These are phyloP conservation scores for Astragalus membranaceus DNA, from an alignment of 306 rosid species.

Conservation along the genomic window DNA sequence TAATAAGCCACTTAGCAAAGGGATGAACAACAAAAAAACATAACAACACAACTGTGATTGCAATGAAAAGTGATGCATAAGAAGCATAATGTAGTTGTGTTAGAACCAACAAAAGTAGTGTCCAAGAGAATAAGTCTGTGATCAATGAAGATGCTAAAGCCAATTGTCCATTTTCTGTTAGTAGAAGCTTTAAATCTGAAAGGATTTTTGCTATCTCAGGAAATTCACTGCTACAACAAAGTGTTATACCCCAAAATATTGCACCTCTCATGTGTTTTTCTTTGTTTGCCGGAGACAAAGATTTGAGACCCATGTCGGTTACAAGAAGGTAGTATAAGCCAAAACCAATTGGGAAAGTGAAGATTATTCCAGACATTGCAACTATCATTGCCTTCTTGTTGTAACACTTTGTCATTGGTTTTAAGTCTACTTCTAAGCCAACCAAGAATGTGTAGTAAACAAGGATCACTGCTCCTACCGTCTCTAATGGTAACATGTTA, in stretches of 20 bases:
- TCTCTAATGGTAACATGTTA: conserved; percentile 19
- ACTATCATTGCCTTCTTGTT: conserved; percentile 17
- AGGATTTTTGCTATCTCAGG: conserved; percentile 31
- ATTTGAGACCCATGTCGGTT: conserved; percentile 20
- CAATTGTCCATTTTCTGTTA: conserved; percentile 35
- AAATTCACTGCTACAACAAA: conserved; percentile 35
- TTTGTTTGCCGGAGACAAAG: not conserved
- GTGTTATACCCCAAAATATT: conserved; percentile 27
- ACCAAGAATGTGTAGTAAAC: conserved; percentile 35
- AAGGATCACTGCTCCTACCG: conserved; percentile 13
- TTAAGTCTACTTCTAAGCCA: conserved; percentile 34
- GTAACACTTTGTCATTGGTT: not conserved
- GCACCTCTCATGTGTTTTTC: conserved; percentile 14
- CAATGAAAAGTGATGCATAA: not conserved
- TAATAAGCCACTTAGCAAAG: conserved; percentile 7
- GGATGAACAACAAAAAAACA: conserved; percentile 7
- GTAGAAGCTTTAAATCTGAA: conserved; percentile 26
- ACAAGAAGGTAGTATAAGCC: conserved; percentile 27
- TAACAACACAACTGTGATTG: not conserved
- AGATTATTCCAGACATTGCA: not conserved
- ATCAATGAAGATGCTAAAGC: conserved; percentile 27
- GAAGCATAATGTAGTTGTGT: not conserved
- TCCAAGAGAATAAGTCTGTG: conserved; percentile 24
- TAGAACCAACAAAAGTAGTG: not conserved
- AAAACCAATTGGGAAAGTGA: conserved; percentile 16